A percentile compares a stretch with the other conserved stretches of the same genome.
These are phyloP conservation scores for Aphanocladium album DNA, from an alignment of 2,329 filamentous ascomycete species.

Conservation along the genomic window DNA sequence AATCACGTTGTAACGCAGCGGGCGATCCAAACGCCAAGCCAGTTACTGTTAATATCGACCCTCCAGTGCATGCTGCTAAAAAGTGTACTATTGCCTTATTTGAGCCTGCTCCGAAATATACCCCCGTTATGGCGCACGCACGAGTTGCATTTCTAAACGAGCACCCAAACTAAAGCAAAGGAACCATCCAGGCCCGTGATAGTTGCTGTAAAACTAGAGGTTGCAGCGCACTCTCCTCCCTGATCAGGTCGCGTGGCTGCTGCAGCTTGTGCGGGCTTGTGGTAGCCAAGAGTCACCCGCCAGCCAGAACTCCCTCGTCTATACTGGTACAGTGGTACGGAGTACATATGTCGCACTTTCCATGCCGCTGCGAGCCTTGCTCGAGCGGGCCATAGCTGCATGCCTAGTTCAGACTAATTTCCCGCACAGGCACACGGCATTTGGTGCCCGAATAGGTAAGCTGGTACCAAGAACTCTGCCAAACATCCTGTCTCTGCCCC, in stretches of 20 bases:
- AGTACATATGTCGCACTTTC: neutral
- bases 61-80: neutral
- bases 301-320: too few species aligned
- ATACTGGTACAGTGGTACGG: too few species aligned
- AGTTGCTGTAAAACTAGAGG: neutral
- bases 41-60: neutral
- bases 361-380: neutral
- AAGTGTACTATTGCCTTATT: neutral
- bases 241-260: neutral
- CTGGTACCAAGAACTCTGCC: neutral
- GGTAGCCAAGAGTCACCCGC: neutral
- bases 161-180: neutral
- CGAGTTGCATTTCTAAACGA: neutral
- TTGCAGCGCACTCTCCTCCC: neutral
- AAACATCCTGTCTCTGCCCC: neutral
- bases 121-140: neutral
- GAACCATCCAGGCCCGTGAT: neutral
- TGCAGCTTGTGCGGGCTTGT: neutral
- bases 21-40: neutral
- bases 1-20: neutral
- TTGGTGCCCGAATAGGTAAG: neutral
- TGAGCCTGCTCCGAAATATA: neutral
- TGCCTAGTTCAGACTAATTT: neutral
- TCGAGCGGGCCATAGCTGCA: neutral
- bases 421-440: neutral